Base-by-base conservation (phyloP, 2,329 filamentous ascomycete species). In the Calonectria montana region DNA sequence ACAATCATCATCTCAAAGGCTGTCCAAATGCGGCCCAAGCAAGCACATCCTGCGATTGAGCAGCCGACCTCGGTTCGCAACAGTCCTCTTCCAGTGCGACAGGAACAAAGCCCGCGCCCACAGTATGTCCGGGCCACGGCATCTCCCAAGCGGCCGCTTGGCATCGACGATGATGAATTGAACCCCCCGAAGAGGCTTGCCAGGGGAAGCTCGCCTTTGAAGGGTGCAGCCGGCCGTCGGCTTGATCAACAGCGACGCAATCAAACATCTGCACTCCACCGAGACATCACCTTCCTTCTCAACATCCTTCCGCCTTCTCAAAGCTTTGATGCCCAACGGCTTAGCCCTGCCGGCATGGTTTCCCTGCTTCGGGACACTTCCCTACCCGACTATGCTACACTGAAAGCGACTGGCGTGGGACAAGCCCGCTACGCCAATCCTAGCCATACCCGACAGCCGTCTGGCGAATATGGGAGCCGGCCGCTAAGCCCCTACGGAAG, bases 181-280 rank as follows among this genome's bases (percentile, higher is more conserved):
- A 91, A 91, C 75, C 93, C 94, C 23, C 94, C 95, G 1, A 94
- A 96, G 77, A 98, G 98, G 82, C 89, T 98, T 64, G 90, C 93
- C 61, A 92, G 97, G 53, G 96, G 93, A n/a, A 95, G 94, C 69
- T 98, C 96, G 6, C 97, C 97, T 0, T 88, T 98, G 43, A 99
- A 98, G 82, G 95, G 95, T 16, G 94, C 94, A 1, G 95, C 96
- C 43, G 94, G 95, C 29, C 92, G 96, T 68, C 92, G 96, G 41
- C 88, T 97, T 25, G 94, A 97, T 78, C 94, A 97, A 80, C 92
- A 94, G 80, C 89, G 91, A 64, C 88, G 91, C 6, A 91, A 89
- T 77, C 90, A 90, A 75, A 86, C 86, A 15, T 89, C 93, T 3
- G 91, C 94, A 0, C 88, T 98, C 43, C 94, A 96, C 31, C 91